These are phyloP conservation scores for Aspergillus campestris DNA, from an alignment of 495 filamentous ascomycete genomes.

Conservation along the genomic window DNA sequence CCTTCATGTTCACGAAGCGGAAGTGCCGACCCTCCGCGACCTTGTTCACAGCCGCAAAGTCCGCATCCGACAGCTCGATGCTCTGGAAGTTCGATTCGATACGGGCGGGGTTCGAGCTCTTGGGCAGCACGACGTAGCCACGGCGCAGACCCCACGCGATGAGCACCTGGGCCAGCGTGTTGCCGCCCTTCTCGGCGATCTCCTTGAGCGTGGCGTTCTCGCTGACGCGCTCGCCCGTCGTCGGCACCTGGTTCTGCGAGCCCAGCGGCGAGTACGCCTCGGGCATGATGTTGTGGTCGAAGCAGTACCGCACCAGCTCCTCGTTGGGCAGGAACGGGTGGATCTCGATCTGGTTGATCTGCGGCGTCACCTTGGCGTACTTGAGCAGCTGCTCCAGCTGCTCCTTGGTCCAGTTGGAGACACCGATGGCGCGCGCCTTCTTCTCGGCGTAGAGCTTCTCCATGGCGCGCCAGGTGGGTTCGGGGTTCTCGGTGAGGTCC, in stretches of 20 bases:
- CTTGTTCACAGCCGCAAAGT: conserved; percentile 50
- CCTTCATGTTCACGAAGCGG: conserved; percentile 77
- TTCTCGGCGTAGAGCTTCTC: conserved; percentile 67
- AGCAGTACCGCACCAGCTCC: conserved; percentile 58
- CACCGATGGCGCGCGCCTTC: conserved; percentile 70
- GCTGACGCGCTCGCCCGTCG: conserved; percentile 52
- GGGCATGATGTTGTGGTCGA: conserved; percentile 62
- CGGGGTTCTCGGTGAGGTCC: conserved; percentile 54
- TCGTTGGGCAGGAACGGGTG: conserved; percentile 86
- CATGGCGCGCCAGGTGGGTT: conserved; percentile 70
- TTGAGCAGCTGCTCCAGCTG: conserved; percentile 62
- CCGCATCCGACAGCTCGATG: conserved; percentile 46
- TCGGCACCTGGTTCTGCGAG: conserved; percentile 52
- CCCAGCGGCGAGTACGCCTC: conserved; percentile 71
- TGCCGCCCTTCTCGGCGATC: conserved; percentile 54
- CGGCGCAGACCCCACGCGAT: conserved; percentile 64
- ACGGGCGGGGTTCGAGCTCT: conserved; percentile 54
- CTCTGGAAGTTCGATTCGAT: conserved; percentile 60
- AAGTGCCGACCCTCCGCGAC: conserved; percentile 53
- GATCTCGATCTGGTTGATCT: conserved; percentile 85
- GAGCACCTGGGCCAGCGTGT: conserved; percentile 57
- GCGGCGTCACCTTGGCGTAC: conserved; percentile 58
- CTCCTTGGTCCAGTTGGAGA: conserved; percentile 72
- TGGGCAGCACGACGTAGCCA: conserved; percentile 65
- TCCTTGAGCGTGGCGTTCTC: conserved; percentile 52